Percentiles rank a stretch among this genome's conserved stretches.
Evolutionary conservation across 169 alveolate genomes (phyloP).

Genomic region (Eimeria brunetti): DNA sequence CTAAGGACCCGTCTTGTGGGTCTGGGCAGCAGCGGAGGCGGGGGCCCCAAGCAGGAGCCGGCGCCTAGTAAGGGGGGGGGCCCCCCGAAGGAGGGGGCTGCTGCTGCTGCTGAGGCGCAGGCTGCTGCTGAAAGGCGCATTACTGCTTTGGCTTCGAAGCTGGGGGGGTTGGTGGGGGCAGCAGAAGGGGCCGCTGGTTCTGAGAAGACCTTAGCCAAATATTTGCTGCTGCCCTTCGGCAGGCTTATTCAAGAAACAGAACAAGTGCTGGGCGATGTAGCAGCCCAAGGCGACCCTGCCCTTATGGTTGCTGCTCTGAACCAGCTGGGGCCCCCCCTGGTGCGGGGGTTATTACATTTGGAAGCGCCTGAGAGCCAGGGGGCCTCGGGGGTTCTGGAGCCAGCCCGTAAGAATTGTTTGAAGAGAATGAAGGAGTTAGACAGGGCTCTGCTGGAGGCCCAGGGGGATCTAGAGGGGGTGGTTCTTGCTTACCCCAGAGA

Average conservation of each 20-base stretch:
- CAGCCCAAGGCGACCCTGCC: not conserved
- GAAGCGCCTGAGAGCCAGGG: slow-evolving; percentile 29
- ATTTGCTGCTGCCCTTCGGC: not conserved
- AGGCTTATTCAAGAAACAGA: not conserved
- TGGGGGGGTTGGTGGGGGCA: slow-evolving; percentile 20
- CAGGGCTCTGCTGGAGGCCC: not conserved
- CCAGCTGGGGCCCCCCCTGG: not conserved
- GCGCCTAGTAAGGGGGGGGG: not conserved
- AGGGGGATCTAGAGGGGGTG: not conserved
- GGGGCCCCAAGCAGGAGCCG: too few relatives aligned
- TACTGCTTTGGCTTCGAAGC: not conserved
- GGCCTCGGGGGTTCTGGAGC: slow-evolving; percentile 9
- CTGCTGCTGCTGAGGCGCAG: not conserved
- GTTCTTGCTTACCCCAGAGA: not conserved
- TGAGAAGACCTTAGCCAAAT: not conserved
- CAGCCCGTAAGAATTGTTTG: not conserved
- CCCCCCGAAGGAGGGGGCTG: not conserved
- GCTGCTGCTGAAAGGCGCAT: not conserved
- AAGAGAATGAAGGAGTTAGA: slow-evolving; percentile 4
- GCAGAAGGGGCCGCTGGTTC: not conserved
- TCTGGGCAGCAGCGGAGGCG: not conserved
- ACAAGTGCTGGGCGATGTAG: not conserved
- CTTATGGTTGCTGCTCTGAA: slow-evolving; percentile 4
- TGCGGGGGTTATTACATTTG: not conserved
- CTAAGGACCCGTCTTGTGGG: slow-evolving; percentile 8